These are phyloP conservation scores for Epithele typhae DNA, from an alignment of 768 basidiomycete species.

Conservation along the genomic window DNA sequence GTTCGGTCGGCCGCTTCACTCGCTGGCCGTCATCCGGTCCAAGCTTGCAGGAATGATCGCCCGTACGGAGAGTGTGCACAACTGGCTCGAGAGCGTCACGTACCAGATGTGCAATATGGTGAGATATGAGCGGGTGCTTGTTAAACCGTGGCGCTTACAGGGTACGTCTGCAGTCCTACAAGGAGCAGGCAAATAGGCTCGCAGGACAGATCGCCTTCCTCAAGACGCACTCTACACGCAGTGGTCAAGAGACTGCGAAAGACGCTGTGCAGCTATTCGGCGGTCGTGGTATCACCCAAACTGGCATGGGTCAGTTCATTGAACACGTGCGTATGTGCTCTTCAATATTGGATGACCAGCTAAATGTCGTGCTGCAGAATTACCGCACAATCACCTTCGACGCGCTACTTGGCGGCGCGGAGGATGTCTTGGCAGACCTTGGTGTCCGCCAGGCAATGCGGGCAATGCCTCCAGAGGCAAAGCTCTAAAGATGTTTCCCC, in stretches of 20 bases:
- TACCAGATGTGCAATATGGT: conserved; percentile 88
- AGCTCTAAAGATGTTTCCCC: no score
- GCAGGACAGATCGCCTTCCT: conserved; percentile 81
- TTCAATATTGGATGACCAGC: background rate
- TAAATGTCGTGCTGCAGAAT: conserved; percentile 50
- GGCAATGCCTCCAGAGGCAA: conserved; percentile 64
- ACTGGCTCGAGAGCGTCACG: conserved; percentile 82
- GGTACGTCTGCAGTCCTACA: conserved; percentile 49
- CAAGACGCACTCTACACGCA: conserved; percentile 73
- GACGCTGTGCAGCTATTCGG: conserved; percentile 87
- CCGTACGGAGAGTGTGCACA: conserved; percentile 72
- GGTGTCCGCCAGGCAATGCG: conserved; percentile 80
- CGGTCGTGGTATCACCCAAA: conserved; percentile 80
- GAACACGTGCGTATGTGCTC: conserved; percentile 53
- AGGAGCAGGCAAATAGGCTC: conserved; percentile 65
- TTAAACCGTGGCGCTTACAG: background rate
- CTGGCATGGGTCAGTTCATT: conserved; percentile 76
- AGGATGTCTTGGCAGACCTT: conserved; percentile 73
- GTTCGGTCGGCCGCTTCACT: conserved; percentile 84
- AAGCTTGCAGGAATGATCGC: conserved; percentile 90
- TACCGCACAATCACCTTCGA: conserved; percentile 66
- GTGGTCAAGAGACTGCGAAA: conserved; percentile 71
- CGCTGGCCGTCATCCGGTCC: conserved; percentile 83
- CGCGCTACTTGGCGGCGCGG: conserved; percentile 71
- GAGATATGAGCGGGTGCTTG: conserved; percentile 7